Conservation (phyloP, 2,329 filamentous ascomycete genomes). For the Colletotrichum incanum region DNA sequence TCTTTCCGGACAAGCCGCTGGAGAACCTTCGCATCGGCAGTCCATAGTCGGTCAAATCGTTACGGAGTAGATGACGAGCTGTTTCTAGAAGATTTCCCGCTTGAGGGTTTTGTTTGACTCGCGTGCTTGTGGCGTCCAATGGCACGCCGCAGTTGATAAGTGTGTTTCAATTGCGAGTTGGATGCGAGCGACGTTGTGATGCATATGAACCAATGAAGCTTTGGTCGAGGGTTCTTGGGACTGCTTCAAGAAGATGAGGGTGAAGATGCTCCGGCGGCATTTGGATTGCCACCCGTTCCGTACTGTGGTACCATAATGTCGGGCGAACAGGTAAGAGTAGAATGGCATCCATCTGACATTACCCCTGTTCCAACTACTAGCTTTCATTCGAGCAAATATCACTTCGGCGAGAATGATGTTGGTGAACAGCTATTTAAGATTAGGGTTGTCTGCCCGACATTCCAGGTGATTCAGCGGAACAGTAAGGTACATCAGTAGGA, state of each 20-base stretch:
- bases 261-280: background rate
- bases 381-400: background rate
- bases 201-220: constrained; percentile 9
- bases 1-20: constrained; percentile 33
- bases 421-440: constrained; percentile 33
- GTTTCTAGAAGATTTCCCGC: constrained; percentile 34
- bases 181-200: background rate
- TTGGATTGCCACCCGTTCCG: background rate
- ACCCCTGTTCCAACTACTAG: background rate
- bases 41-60: background rate
- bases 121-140: constrained; percentile 2
- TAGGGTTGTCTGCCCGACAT: constrained; percentile 27
- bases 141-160: background rate
- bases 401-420: background rate
- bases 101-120: background rate
- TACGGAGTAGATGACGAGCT: background rate
- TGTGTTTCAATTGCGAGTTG: constrained; percentile 9
- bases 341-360: constrained; percentile 15
- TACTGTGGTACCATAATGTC: constrained; percentile 18
- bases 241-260: background rate
- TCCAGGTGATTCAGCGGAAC: background rate
- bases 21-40: constrained; percentile 34
- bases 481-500: background rate
- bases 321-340: constrained; percentile 4
- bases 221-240: constrained; percentile 27